Conservation (phyloP, 2,329 filamentous ascomycete species). For the Aspergillus amoenus region DNA sequence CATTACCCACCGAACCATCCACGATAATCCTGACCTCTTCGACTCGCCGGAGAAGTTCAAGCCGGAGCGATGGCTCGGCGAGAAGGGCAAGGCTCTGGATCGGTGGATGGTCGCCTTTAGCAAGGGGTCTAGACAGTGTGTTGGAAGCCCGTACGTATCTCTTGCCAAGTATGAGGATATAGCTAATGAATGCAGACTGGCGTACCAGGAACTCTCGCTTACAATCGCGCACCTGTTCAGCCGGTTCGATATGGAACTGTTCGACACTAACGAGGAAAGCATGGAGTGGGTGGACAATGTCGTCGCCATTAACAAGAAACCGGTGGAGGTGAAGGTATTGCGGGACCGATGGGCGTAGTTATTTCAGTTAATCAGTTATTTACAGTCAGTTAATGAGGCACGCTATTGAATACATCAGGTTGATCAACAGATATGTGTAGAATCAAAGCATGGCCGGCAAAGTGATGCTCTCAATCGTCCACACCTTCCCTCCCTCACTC, state of each 20-base stretch:
- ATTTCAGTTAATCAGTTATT: no score
- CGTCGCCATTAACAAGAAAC: background rate
- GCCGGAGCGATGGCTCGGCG: background rate
- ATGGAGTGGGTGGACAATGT: background rate
- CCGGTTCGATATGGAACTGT: background rate
- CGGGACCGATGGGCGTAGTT: background rate
- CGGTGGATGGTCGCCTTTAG: background rate
- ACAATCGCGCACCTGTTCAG: background rate
- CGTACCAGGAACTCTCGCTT: background rate
- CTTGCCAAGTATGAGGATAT: no score
- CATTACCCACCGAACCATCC: background rate
- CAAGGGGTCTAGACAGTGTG: background rate
- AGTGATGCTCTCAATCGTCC: constrained; percentile 38
- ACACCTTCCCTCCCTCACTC: constrained; percentile 37
- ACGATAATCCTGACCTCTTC: background rate
- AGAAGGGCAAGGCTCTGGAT: background rate
- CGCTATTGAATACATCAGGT: no score
- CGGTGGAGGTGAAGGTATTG: background rate
- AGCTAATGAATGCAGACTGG: background rate
- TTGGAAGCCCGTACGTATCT: background rate
- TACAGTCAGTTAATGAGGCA: no score
- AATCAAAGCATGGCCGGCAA: constrained; percentile 33
- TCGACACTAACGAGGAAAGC: background rate
- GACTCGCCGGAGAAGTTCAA: background rate
- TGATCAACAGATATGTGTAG: no score